A percentile compares a stretch with the other conserved stretches of the same genome.
These are phyloP conservation scores for Schwanniomyces etchellsii DNA, from an alignment of 1,139 yeast species.

Conservation along the genomic window DNA sequence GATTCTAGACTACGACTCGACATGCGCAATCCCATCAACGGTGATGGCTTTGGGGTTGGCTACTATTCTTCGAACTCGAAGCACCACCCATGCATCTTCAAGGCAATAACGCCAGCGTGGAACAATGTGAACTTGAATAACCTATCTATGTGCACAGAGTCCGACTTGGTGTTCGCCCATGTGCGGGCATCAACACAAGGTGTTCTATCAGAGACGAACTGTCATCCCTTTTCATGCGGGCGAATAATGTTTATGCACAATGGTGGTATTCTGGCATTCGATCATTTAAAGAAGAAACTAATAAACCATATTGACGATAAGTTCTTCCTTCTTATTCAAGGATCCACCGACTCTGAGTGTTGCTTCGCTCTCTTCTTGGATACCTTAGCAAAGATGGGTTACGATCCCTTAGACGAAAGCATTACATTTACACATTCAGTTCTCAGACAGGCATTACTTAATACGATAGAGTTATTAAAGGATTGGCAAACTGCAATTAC, in stretches of 20 bases:
- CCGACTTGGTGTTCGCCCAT: conserved; percentile 84
- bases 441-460: conserved; percentile 62
- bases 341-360: conserved; percentile 94
- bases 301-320: conserved; percentile 72
- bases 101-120: conserved; percentile 98
- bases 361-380: conserved; percentile 87
- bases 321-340: conserved; percentile 77
- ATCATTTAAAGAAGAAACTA: conserved; percentile 64
- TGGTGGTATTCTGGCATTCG: conserved; percentile 80
- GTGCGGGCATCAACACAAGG: conserved; percentile 97
- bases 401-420: conserved; percentile 47
- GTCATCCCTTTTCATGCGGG: conserved; percentile 90
- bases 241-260: conserved; percentile 95
- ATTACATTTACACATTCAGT: conserved; percentile 44
- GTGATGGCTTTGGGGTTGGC: conserved; percentile 98
- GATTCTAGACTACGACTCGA: conserved; percentile 87
- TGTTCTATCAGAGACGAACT: conserved; percentile 85
- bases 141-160: conserved; percentile 80
- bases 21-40: conserved; percentile 86
- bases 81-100: conserved; percentile 49
- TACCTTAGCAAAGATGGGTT: conserved; percentile 68
- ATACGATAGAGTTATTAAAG: conserved; percentile 69
- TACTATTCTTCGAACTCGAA: conserved; percentile 63
- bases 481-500: conserved; percentile 50
- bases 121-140: conserved; percentile 86